Base-by-base conservation (phyloP, 129 eudicot genomes). In the Solidago caesia region DNA sequence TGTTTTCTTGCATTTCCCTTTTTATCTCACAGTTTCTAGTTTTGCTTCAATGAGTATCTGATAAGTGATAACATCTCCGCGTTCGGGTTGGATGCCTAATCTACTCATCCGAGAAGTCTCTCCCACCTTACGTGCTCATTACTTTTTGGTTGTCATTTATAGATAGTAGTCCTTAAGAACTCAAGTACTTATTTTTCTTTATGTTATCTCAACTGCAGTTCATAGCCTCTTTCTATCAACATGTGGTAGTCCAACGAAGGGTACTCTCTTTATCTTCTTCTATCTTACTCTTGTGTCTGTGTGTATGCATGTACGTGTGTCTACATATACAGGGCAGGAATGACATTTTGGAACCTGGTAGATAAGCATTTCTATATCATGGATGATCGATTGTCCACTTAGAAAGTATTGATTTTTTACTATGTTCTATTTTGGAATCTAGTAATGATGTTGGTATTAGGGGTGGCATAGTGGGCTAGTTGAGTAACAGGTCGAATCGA, bases 171-270 rank as follows among this genome's bases (percentile, higher is more conserved):
- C 63, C 58, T 15, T 60, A 6, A 59, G 55, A 33, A 27, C 65
- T 59, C 2, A 39, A 60, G 70, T 64, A 72, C 70, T 78, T 7
- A 73, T 64, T 16, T 61, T 56, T 64, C 26, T 51, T 27, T 69
- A 6, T 60, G 45, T 71, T 53, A 49, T 71, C 45, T 58, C 8
- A 43, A 53, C 62, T 87, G 89, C 96, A 92, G 98, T 92, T 92
- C 76, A 84, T 88, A 88, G 96, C 98, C 75, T 89, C 98, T 45
- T 93, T 93, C 82, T 93, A 86, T 77, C 98, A 93, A 59, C 98
- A 93, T 57, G 92, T 86, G 87, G 98, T 90, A 25, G 96, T 93
- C 72, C 98, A 93, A 85, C 80, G 98, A 81, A 87, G 88, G 94
- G 98, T 92, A 85, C 70, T 16, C 62, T 43, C 83, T 85, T 80